A percentile compares a stretch with the other conserved stretches of the same genome.
Conservation (phyloP, 768 basidiomycete species). For the Boletales sp. region DNA sequence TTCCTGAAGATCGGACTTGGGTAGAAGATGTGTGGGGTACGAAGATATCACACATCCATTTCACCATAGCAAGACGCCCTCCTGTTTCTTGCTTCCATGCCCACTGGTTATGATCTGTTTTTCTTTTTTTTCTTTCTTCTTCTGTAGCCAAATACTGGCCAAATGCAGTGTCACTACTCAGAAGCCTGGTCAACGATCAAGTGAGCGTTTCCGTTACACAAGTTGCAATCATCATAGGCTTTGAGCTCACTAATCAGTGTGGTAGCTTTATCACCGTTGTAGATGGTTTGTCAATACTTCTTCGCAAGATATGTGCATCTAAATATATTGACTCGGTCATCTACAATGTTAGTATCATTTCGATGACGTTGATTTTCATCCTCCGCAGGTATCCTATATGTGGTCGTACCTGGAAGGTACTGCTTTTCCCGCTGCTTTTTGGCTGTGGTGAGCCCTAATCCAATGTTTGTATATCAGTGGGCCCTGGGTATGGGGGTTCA, state of each 20-base stretch:
- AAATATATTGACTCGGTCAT: constrained; percentile 6
- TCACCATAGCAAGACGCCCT: constrained; percentile 27
- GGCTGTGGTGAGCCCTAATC: constrained; percentile 12
- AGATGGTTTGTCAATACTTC: constrained; percentile 8
- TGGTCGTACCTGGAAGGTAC: constrained; percentile 14
- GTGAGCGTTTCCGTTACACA: constrained; percentile 1
- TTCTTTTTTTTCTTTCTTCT: not conserved
- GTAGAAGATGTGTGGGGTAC: constrained; percentile 23
- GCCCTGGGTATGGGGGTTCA: constrained; percentile 7
- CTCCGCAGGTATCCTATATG: constrained; percentile 27
- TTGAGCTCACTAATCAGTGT: constrained; percentile 12
- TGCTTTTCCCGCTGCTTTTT: constrained; percentile 15
- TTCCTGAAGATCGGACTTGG: constrained; percentile 8
- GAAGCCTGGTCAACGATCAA: constrained; percentile 2
- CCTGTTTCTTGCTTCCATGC: constrained; percentile 14
- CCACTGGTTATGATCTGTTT: constrained; percentile 19
- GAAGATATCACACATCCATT: constrained; percentile 18
- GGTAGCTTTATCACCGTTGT: constrained; percentile 14
- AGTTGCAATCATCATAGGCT: not conserved
- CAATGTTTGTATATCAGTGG: not conserved
- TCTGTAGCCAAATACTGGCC: not conserved
- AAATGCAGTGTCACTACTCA: not conserved
- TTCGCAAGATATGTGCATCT: not conserved
- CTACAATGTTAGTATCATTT: constrained; percentile 14
- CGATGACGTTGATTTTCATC: constrained; percentile 20